Percentiles rank a stretch among this genome's conserved stretches.
Evolutionary conservation across 1,284 basidiomycete genomes (phyloP).

Genomic region (Cutaneotrichosporon arboriforme): DNA sequence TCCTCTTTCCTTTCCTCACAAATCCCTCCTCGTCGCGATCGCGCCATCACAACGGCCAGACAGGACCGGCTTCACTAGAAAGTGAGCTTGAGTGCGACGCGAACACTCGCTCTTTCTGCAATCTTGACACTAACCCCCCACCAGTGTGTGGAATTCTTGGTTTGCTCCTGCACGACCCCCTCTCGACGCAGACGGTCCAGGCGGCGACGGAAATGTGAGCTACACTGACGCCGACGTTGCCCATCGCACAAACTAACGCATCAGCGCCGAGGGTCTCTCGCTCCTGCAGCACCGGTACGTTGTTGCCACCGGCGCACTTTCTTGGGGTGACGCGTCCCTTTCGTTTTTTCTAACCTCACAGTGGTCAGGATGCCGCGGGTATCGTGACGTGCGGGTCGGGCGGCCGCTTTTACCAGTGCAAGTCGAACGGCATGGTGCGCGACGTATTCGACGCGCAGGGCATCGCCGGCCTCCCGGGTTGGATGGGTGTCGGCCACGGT

Average conservation of each 20-base stretch:
- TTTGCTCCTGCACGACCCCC: constrained; percentile 69
- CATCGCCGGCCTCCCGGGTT: constrained; percentile 72
- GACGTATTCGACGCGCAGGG: constrained; percentile 88
- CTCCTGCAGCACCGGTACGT: constrained; percentile 74
- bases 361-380: constrained; percentile 95
- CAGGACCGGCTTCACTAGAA: background rate
- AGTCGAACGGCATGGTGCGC: constrained; percentile 99
- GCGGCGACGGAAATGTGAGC: constrained; percentile 71
- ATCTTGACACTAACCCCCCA: background rate
- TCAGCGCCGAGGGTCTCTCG: constrained; percentile 70
- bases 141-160: constrained; percentile 81
- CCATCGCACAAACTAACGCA: background rate
- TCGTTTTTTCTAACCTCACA: constrained; percentile 13
- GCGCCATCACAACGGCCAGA: no score
- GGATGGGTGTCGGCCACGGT: constrained; percentile 99
- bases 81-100: constrained; percentile 1
- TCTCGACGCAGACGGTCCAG: constrained; percentile 54
- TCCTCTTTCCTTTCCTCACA: no score
- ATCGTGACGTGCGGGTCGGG: constrained; percentile 94
- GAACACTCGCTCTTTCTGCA: background rate
- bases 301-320: background rate
- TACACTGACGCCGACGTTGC: background rate
- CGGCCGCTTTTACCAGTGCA: constrained; percentile 95
- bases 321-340: background rate
- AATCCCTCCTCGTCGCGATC: background rate